A percentile compares a stretch with the other conserved stretches of the same genome.
Evolutionary conservation across 345 rosid genomes (phyloP).

Genomic region (Geranium brycei): DNA sequence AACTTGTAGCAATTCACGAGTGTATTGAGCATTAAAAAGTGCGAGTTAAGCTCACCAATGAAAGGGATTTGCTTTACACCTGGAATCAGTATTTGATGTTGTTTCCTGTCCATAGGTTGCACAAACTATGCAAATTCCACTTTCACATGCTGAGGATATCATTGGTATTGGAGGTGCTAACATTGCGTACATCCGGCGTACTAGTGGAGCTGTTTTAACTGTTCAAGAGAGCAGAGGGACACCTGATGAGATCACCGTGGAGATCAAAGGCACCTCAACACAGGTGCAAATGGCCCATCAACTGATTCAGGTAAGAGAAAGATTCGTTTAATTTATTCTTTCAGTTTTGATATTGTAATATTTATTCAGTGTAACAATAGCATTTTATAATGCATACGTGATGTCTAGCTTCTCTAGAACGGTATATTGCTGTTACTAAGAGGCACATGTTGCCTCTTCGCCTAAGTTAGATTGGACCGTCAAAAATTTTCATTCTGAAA

Average conservation of each 20-base stretch:
- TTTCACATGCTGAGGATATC: slow-evolving; percentile 70
- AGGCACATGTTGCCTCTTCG: too few species aligned
- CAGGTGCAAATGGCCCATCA: slow-evolving; percentile 70
- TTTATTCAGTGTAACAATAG: neutral
- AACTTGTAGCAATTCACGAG: too few species aligned
- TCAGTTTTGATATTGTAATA: neutral
- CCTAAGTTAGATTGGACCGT: too few species aligned
- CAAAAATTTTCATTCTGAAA: too few species aligned
- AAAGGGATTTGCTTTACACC: neutral
- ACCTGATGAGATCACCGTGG: slow-evolving; percentile 66
- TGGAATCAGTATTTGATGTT: neutral
- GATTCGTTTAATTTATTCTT: neutral
- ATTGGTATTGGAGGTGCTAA: slow-evolving; percentile 67
- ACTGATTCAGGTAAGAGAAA: slow-evolving; percentile 50
- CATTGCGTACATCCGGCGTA: slow-evolving; percentile 57
- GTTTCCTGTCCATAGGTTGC: slow-evolving; percentile 28
- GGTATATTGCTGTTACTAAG: too few species aligned
- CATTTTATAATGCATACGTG: neutral
- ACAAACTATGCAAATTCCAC: slow-evolving; percentile 75
- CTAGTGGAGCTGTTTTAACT: slow-evolving; percentile 62
- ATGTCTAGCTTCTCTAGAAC: too few species aligned
- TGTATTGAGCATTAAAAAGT: neutral
- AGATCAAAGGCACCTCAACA: slow-evolving; percentile 63
- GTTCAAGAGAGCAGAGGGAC: slow-evolving; percentile 53
- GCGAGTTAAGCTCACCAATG: neutral